Conservation (phyloP, 768 basidiomycete genomes). For the Myochromella boudieri region DNA sequence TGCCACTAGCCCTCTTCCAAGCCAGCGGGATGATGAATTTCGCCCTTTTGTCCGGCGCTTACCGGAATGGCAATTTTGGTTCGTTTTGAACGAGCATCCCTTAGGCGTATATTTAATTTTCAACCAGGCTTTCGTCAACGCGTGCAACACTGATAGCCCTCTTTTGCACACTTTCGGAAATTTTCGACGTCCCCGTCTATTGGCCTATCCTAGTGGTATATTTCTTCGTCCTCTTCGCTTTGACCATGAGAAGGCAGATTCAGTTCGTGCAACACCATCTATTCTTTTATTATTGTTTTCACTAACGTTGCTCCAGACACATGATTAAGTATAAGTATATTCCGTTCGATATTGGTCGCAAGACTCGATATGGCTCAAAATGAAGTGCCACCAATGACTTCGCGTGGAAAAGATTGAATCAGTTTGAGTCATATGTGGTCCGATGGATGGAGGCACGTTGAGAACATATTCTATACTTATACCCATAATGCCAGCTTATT, state of each 20-base stretch:
- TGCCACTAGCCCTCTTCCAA: conserved; percentile 56
- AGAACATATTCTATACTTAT: conserved; percentile 16
- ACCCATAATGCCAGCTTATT: conserved; percentile 19
- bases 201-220: conserved; percentile 99
- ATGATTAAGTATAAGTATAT: conserved; percentile 99
- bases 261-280: conserved; percentile 57
- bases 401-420: conserved; percentile 2
- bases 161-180: conserved; percentile 75
- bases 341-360: conserved; percentile 94
- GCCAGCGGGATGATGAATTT: conserved; percentile 87
- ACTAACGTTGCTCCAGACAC: conserved; percentile 54
- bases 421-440: neutral
- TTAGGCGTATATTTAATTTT: neutral
- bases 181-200: conserved; percentile 96
- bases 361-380: conserved; percentile 72
- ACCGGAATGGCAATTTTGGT: conserved; percentile 98
- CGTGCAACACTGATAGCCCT: conserved; percentile 84
- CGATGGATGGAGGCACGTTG: conserved; percentile 1
- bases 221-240: conserved; percentile 90
- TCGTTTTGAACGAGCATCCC: neutral
- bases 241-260: conserved; percentile 96
- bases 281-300: conserved; percentile 2
- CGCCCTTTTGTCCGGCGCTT: conserved; percentile 93
- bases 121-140: conserved; percentile 84
- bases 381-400: conserved; percentile 25